phyloP scores from a whole-genome alignment of 2,329 filamentous ascomycete species.

The Annulohypoxylon truncatum region DNA sequence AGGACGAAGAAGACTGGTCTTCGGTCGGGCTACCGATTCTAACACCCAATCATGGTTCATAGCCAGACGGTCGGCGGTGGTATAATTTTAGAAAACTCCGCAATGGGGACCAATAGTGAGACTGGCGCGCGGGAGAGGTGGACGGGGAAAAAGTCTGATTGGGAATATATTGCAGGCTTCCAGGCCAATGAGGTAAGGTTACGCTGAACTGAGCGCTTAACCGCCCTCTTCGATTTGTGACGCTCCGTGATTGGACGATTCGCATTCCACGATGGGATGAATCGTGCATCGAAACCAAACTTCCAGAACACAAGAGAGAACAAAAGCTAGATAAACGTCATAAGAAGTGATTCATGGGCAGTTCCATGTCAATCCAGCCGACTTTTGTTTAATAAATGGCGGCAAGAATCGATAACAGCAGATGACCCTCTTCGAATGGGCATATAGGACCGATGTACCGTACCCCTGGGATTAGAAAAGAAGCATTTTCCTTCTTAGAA shows the following conservation, averaged over 20 bases:
- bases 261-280: slow-evolving; percentile 23
- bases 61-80: slow-evolving; percentile 31
- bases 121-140: slow-evolving; percentile 43
- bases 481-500: slow-evolving; percentile 3
- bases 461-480: background rate
- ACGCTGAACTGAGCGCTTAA: slow-evolving; percentile 49
- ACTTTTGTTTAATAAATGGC: slow-evolving; percentile 1
- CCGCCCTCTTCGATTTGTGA: slow-evolving; percentile 39
- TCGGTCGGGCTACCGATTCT: slow-evolving; percentile 36
- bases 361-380: slow-evolving; percentile 1
- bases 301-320: slow-evolving; percentile 30
- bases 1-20: slow-evolving; percentile 42
- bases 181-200: slow-evolving; percentile 45
- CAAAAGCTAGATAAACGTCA: slow-evolving; percentile 18
- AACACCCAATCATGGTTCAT: slow-evolving; percentile 44
- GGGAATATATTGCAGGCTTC: slow-evolving; percentile 41
- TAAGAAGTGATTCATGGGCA: background rate
- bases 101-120: slow-evolving; percentile 41
- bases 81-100: slow-evolving; percentile 49
- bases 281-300: slow-evolving; percentile 28
- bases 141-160: slow-evolving; percentile 39
- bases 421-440: background rate
- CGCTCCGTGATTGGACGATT: slow-evolving; percentile 35
- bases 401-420: slow-evolving; percentile 11
- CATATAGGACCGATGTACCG: background rate